These are phyloP conservation scores for Kwoniella heveanensis DNA, from an alignment of 768 basidiomycete genomes.

Conservation along the genomic window DNA sequence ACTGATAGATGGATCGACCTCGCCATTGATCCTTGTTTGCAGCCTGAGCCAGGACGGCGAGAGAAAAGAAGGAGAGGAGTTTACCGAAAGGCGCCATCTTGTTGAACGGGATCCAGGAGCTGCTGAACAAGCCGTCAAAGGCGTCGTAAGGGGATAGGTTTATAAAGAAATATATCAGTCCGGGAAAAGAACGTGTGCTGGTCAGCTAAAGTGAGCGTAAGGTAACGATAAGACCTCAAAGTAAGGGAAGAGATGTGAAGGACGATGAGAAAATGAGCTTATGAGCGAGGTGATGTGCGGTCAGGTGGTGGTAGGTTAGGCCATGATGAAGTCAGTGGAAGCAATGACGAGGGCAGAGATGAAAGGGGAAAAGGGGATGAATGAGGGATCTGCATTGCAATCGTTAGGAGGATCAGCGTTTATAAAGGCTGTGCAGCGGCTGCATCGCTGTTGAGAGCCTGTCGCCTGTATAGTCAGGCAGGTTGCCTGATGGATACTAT, in stretches of 20 bases:
- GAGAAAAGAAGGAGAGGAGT: background rate
- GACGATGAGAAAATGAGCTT: background rate
- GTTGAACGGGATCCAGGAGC: too few relatives aligned
- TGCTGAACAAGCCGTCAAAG: background rate
- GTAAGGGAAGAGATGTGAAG: background rate
- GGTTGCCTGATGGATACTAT: too few relatives aligned
- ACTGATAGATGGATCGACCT: slow-evolving; percentile 45
- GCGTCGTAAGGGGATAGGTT: too few relatives aligned
- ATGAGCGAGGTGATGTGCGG: background rate
- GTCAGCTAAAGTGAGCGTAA: background rate
- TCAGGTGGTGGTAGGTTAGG: background rate
- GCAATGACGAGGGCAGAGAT: too few relatives aligned
- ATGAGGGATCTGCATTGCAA: background rate
- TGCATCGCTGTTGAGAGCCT: too few relatives aligned
- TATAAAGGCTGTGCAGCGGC: background rate
- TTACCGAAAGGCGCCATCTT: background rate
- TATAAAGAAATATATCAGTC: background rate
- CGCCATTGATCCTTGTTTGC: slow-evolving; percentile 46
- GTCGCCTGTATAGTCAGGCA: too few relatives aligned
- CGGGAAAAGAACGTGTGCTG: background rate
- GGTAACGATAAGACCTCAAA: background rate
- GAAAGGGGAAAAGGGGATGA: background rate
- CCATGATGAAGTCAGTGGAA: too few relatives aligned
- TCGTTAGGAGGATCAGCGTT: slow-evolving; percentile 1
- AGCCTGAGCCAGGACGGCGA: slow-evolving; percentile 20